These are phyloP conservation scores for Salix purpurea DNA, from an alignment of 345 rosid species.

Conservation along the genomic window DNA sequence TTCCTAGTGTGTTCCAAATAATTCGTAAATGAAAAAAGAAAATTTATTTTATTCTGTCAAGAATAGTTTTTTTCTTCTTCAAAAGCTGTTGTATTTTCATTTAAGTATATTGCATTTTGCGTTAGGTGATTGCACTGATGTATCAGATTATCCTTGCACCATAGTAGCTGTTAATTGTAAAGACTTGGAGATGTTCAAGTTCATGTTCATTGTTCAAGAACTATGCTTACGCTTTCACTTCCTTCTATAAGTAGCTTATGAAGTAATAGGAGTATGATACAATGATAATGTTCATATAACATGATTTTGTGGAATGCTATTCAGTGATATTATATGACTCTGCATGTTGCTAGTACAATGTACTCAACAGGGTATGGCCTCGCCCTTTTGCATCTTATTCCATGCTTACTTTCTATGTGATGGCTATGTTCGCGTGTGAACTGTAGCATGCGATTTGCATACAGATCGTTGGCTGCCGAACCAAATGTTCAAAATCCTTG, in stretches of 20 bases:
- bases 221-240: neutral
- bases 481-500: neutral
- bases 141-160: neutral
- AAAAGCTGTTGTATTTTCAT: neutral
- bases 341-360: neutral
- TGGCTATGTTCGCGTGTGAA: too few relatives aligned
- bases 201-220: neutral
- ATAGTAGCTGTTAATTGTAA: neutral
- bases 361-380: too few relatives aligned
- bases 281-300: neutral
- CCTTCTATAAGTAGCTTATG: neutral
- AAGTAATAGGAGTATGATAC: neutral
- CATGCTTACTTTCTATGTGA: neutral
- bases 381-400: neutral
- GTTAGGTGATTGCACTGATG: neutral
- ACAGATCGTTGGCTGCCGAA: neutral
- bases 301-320: neutral
- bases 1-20: neutral
- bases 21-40: slow-evolving; percentile 9
- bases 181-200: neutral
- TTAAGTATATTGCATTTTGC: neutral
- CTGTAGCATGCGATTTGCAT: neutral
- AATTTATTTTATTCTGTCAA: neutral
- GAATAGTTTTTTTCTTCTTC: neutral
- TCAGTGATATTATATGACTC: neutral